Evolutionary conservation across 2,329 filamentous ascomycete species (phyloP).

Genomic region (Cercospora zeina): DNA sequence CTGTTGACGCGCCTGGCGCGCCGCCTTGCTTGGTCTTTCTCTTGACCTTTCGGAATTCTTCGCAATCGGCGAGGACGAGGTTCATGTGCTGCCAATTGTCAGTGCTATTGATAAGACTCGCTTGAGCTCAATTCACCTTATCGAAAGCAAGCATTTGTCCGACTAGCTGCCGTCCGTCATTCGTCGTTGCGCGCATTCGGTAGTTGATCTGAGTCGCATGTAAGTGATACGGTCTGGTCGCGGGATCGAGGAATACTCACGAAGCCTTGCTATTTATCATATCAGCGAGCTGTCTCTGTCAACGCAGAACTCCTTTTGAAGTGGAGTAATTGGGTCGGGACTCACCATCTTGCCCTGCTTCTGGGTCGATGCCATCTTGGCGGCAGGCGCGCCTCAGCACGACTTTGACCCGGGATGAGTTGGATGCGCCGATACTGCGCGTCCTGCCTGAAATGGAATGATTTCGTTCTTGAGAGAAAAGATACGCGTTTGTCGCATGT

Average conservation of each 20-base stretch:
- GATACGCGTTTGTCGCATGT: slow-evolving; percentile 2
- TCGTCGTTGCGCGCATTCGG: slow-evolving; percentile 95
- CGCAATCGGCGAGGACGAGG: slow-evolving; percentile 94
- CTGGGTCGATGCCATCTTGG: slow-evolving; percentile 50
- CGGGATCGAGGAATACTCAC: slow-evolving; percentile 50
- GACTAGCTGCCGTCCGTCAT: slow-evolving; percentile 93
- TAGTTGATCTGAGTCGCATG: slow-evolving; percentile 79
- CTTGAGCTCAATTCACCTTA: slow-evolving; percentile 62
- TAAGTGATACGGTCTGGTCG: slow-evolving; percentile 24
- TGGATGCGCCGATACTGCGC: neutral
- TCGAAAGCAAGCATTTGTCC: slow-evolving; percentile 98
- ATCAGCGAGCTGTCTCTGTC: slow-evolving; percentile 48
- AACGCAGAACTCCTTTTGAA: slow-evolving; percentile 43
- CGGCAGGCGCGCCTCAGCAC: slow-evolving; percentile 44
- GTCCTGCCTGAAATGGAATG: neutral
- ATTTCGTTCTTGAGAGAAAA: neutral
- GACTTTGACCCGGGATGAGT: slow-evolving; percentile 34
- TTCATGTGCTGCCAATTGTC: slow-evolving; percentile 81
- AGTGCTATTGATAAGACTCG: slow-evolving; percentile 20
- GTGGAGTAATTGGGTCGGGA: slow-evolving; percentile 37
- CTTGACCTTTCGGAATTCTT: slow-evolving; percentile 93
- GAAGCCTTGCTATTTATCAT: slow-evolving; percentile 59
- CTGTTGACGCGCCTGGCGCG: slow-evolving; percentile 61
- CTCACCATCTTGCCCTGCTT: slow-evolving; percentile 99
- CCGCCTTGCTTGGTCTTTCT: slow-evolving; percentile 75